Evolutionary conservation across 805 yeast genomes (phyloP), one percentile per base, ranked within the genome.

Genomic region (Yamadazyma tumulicola): DNA sequence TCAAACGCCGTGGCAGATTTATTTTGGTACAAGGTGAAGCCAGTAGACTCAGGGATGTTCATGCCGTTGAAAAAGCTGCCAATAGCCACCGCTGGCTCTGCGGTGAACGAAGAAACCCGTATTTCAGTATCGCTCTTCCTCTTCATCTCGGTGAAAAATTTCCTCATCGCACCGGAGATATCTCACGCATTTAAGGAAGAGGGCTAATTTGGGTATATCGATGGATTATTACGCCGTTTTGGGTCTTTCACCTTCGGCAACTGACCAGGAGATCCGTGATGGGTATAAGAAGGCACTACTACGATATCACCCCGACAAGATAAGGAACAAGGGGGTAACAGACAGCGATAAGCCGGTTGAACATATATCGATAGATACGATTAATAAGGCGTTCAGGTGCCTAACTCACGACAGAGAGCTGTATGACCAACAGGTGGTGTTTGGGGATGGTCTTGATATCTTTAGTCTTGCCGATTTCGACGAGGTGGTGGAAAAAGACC

Each of bases 51-150:
- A 23, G 91, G 81, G 2, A 81, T 72, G 16, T 69, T 61, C 34
- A 84, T 67, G 4, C 96, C 96, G 50, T 84, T 84, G 65, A 88
- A 81, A 51, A 85, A 82, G n/a, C 84, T 73, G 3, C 87, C 84
- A 7, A 82, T 69, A 3, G 74, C 77, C 4, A 75, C 61, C 3
- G 69, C 52, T 11, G 78, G 72, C 17, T 68, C 68, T 12, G 70
- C 75, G 12, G 63, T 58, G 37, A 54, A 45, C 1, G 66, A 45
- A 10, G 51, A 43, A 20, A 75, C 65, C 26, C 61, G 55, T 25
- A 73, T 52, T 19, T 70, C 71, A 25, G 66, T 57, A 15, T 41
- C 40, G 5, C 41, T 32, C 24, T 43, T 43, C 31, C 48, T 41
- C 19, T 35, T 35, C 34, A 30, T 34, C 22, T 34, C 5, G 31